Base-by-base conservation (phyloP, 345 rosid genomes). In the Gynandropsis gynandra region DNA sequence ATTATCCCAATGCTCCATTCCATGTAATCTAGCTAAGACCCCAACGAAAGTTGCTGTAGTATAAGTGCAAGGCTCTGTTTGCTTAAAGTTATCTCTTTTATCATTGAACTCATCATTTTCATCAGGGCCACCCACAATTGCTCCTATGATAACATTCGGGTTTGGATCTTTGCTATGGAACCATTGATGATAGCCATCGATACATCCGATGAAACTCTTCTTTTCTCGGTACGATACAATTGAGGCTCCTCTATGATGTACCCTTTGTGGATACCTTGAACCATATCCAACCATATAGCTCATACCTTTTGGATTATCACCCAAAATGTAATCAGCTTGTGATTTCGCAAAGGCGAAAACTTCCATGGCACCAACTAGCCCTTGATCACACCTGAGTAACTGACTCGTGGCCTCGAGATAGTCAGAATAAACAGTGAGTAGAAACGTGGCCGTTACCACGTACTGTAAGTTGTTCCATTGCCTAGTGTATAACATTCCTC, bases 201-300 rank as follows among this genome's bases (percentile, higher is more conserved):
- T 5, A 5, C 29, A 24, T 24, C 29, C 29, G 29, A 24, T 24
- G 29, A 24, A 24, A 24, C 29, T 5, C 29, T 24, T 24, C 29
- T 24, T 5, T 2, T 24, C 29, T 5, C 29, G 29, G 29, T 24
- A 24, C 29, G 95, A 87, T 20, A 95, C 95, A 40, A 79, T 21
- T 5, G 98, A 92, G 21, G 96, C 79, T 0, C 93, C 98, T 52
- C 98, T 76, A 68, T 87, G 98, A 69, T 92, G 98, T 17, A 87
- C 74, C 40, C 69, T 85, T 27, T 61, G 81, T 8, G 96, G 95
- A 62, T 65, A 92, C 70, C n/a, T 80, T 10, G 56, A 18, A 19
- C 96, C 93, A 18, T 83, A 90, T 12, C 93, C 98, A 10, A 87
- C 96, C 96, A 87, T 87, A 73, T 87, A 90, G 1, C 92, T 84